Conservation (phyloP, 2,329 filamentous ascomycete genomes). For the Colletotrichum filicis region DNA sequence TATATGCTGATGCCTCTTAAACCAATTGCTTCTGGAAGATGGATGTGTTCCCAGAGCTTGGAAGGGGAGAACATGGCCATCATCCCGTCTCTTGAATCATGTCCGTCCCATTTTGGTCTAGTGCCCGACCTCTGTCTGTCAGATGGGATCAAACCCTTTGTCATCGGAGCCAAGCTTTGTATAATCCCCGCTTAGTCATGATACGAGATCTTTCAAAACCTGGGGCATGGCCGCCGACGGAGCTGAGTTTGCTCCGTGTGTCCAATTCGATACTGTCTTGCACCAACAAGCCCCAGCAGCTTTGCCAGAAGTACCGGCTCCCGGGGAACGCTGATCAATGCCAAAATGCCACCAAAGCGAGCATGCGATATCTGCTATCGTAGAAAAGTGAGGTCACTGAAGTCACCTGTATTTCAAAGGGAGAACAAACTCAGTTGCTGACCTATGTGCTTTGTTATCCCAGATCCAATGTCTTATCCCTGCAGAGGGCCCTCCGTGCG, state of each 20-base stretch:
- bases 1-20: neutral
- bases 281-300: neutral
- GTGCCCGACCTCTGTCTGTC: no score
- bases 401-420: accelerated
- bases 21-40: neutral
- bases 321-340: neutral
- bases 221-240: neutral
- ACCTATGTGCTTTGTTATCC: no score
- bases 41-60: neutral
- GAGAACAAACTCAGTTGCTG: neutral
- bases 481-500: constrained; percentile 1
- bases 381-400: neutral
- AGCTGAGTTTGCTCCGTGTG: neutral
- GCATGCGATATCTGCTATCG: constrained; percentile 25
- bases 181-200: neutral
- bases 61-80: neutral
- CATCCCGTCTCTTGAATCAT: neutral
- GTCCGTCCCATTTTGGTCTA: neutral
- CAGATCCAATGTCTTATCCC: constrained; percentile 25
- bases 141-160: neutral
- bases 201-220: accelerated
- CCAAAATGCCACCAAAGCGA: constrained; percentile 19
- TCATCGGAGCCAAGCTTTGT: neutral
- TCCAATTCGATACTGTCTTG: neutral
- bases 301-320: neutral